Evolutionary conservation across 140 eudicot species (phyloP), one percentile per base, ranked within the genome.

Genomic region (Cichorium intybus): DNA sequence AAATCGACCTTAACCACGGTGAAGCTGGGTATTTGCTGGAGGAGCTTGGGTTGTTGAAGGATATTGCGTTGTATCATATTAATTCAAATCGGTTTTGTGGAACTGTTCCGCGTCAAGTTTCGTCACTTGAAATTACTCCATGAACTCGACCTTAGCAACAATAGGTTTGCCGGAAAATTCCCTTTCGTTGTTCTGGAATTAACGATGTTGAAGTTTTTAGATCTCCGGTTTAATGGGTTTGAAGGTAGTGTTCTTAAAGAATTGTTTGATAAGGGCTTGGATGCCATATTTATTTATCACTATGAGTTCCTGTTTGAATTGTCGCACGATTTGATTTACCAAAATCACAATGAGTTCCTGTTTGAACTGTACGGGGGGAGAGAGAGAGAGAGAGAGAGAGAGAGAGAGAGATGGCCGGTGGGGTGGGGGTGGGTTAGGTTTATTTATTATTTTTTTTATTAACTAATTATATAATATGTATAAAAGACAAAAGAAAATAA

Each of bases 11-110:
- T 5, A 73, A 73, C 45, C 73, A 64, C 31, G 92, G 85, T 1
- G 95, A 89, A 35, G 95, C 92, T 14, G 97, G 92, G 0, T 86
- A 81, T 73, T 66, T 89, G 11, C 95, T 93, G 46, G 89, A 89
- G 56, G 97, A 89, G 63, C 89, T 89, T 11, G 86, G 95, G 4
- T 79, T 85, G 11, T 76, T 89, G 5, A 56, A 77, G 20, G 97
- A 89, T 75, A 87, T 70, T 28, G 89, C 67, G 18, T 81, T 77
- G 70, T 84, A 86, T 68, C 93, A 86, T 56, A 75, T 86, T 10
- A 89, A 89, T 53, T 76, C 89, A 1, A 89, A 89, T 61, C 72
- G 95, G 1, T 86, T 89, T 47, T 86, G 95, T 18, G 97, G 97
- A 2, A 83, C 85, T 0, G 65, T 89, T 6, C 97, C 95, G 16